Conservation (phyloP, 495 filamentous ascomycete species). For the Monascus purpureus region DNA sequence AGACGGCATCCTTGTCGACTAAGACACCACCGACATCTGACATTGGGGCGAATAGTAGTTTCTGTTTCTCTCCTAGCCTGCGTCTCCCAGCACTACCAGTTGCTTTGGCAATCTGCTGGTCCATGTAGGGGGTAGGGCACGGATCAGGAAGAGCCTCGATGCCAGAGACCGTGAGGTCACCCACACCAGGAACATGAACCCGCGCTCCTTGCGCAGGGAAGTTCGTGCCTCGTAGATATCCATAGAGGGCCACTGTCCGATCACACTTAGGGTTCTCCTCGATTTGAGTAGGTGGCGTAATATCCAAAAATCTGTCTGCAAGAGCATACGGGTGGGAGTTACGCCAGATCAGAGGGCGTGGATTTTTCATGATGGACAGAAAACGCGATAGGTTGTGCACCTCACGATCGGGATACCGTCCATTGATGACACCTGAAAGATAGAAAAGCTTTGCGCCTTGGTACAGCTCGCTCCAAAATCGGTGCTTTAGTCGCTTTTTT, state of each 20-base stretch:
- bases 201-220: slow-evolving; percentile 75
- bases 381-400: slow-evolving; percentile 91
- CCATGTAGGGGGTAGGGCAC: slow-evolving; percentile 83
- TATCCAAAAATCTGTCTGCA: slow-evolving; percentile 84
- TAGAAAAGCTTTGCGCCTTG: slow-evolving; percentile 96
- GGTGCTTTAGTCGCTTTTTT: slow-evolving; percentile 90
- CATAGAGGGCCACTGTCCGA: slow-evolving; percentile 78
- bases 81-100: slow-evolving; percentile 64
- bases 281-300: slow-evolving; percentile 81
- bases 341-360: slow-evolving; percentile 87
- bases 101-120: slow-evolving; percentile 67
- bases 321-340: slow-evolving; percentile 90
- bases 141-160: slow-evolving; percentile 87
- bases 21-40: slow-evolving; percentile 88
- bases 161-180: slow-evolving; percentile 72
- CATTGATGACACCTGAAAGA: slow-evolving; percentile 87
- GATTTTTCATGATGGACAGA: slow-evolving; percentile 97
- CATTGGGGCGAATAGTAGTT: slow-evolving; percentile 92
- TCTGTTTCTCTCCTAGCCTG: slow-evolving; percentile 86
- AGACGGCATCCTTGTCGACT: slow-evolving; percentile 69
- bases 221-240: slow-evolving; percentile 92
- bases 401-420: slow-evolving; percentile 91
- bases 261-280: slow-evolving; percentile 83
- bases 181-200: slow-evolving; percentile 86
- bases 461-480: slow-evolving; percentile 93